Evolutionary conservation across 108 stramenopile species (phyloP), one percentile per base, ranked within the genome.

Genomic region (Pseudonitzschia multiseries): DNA sequence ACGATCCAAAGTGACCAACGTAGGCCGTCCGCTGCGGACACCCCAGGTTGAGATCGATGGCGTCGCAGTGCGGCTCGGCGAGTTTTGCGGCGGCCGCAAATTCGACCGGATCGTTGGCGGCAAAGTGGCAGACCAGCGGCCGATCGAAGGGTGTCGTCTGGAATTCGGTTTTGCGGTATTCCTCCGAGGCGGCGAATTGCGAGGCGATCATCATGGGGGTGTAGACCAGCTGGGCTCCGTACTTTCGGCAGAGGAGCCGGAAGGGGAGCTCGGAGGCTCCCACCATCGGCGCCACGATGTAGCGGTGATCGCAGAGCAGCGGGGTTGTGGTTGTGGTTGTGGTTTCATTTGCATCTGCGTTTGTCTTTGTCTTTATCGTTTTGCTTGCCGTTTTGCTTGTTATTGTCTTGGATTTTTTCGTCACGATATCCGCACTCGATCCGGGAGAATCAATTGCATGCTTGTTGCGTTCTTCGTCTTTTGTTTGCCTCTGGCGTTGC

Each of bases 231-330:
- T 87, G 83, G 46, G 96, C 86, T 29, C 97, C 98, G 68, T 97
- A 98, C 70, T 94, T 91, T 13, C 98, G 86, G 81, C 96, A 96
- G 9, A 98, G 83, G 57, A 98, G 80, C 3, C 99, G 89, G 77
- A 94, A 94, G 21, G 93, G 83, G 22, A 94, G 79, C 75, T 94
- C 93, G 51, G 86, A 87, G 28, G 93, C 93, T 43, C 93, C 97
- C 42, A 99, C 99, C 99, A 99, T 99, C 26, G 98, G 99, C 9
- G 99, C 99, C 31, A 95, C 48, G 59, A 94, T 89, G 66, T 92
- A 90, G 6, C 46, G 56, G 64, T 73, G 36, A 53, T 73, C 73
- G 24, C 65, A 73, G 2, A 26, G 26, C 57, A 28, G 57, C 10
- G 22, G 24, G 53, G 24, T 54, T 54, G n/a, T 24, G 24, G 10